Evolutionary conservation across 352 stramenopile species (phyloP).

Genomic region (Aphanomyces euteiches): DNA sequence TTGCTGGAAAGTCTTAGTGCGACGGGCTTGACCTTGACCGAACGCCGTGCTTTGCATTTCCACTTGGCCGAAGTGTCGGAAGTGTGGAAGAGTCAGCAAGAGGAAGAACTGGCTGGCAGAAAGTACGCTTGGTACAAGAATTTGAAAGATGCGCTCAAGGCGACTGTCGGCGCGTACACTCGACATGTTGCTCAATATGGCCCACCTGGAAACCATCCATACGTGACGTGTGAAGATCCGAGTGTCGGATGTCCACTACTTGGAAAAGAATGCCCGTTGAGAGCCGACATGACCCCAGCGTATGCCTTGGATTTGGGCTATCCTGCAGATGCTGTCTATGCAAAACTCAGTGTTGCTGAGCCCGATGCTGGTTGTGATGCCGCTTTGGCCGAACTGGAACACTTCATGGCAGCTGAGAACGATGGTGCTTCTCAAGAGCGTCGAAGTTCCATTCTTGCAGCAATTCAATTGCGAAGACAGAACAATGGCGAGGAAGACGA

Average conservation of each 20-base stretch:
- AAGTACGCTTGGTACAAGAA: slow-evolving; percentile 91
- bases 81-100: slow-evolving; percentile 83
- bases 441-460: slow-evolving; percentile 4
- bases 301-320: slow-evolving; percentile 82
- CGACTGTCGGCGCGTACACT: slow-evolving; percentile 87
- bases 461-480: slow-evolving; percentile 48
- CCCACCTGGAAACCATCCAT: slow-evolving; percentile 82
- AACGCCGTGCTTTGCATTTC: slow-evolving; percentile 84
- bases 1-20: slow-evolving; percentile 88
- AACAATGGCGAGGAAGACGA: slow-evolving; percentile 59
- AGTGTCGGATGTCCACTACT: slow-evolving; percentile 83
- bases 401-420: slow-evolving; percentile 52
- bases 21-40: slow-evolving; percentile 87
- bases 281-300: slow-evolving; percentile 64
- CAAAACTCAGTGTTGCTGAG: slow-evolving; percentile 61
- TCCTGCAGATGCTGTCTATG: slow-evolving; percentile 76
- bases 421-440: slow-evolving; percentile 52
- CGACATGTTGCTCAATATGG: slow-evolving; percentile 88
- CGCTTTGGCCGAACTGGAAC: slow-evolving; percentile 61
- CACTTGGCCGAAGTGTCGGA: slow-evolving; percentile 79
- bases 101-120: slow-evolving; percentile 89
- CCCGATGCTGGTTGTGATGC: slow-evolving; percentile 62
- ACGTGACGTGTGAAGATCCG: slow-evolving; percentile 64
- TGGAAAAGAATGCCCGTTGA: slow-evolving; percentile 88
- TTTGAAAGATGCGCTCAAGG: slow-evolving; percentile 91